Evolutionary conservation across 2,329 filamentous ascomycete genomes (phyloP).

Genomic region (Exophiala viscosa): DNA sequence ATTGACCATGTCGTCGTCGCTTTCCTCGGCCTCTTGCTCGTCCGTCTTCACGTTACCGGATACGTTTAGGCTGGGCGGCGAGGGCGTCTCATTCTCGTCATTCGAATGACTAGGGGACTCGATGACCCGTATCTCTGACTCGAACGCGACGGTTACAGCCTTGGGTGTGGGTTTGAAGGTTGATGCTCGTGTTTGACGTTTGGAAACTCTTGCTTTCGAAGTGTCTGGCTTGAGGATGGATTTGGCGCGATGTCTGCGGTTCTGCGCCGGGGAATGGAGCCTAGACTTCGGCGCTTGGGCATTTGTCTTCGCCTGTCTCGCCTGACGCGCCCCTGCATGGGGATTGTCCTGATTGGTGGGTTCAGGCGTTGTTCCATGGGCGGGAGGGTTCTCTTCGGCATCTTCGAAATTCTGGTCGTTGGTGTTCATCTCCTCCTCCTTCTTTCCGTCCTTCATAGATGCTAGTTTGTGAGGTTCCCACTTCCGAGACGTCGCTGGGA

Average conservation of each 20-base stretch:
- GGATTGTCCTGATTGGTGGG: constrained; percentile 3
- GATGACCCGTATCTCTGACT: constrained; percentile 4
- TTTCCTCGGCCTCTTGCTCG: not conserved
- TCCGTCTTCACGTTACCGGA: not conserved
- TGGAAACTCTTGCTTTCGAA: not conserved
- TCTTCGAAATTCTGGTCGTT: not conserved
- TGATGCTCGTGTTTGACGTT: not conserved
- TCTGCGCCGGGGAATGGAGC: constrained; percentile 8
- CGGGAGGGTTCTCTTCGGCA: not conserved
- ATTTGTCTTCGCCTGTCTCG: not conserved
- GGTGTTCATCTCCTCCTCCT: not conserved
- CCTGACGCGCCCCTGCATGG: not conserved
- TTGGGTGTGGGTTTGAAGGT: not conserved
- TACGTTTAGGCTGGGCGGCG: not conserved
- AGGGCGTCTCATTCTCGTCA: constrained; percentile 14
- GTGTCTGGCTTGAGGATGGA: constrained; percentile 10
- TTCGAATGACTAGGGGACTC: constrained; percentile 1
- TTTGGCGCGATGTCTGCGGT: constrained; percentile 9
- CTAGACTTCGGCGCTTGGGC: not conserved
- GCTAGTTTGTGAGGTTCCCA: not conserved
- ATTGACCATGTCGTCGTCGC: constrained; percentile 14
- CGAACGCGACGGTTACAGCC: constrained; percentile 6
- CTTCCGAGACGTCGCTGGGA: not conserved
- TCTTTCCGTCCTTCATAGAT: not conserved
- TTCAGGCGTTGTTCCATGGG: not conserved